Evolutionary conservation across 1,284 basidiomycete species (phyloP).

Genomic region (Acaromyces ingoldii): DNA sequence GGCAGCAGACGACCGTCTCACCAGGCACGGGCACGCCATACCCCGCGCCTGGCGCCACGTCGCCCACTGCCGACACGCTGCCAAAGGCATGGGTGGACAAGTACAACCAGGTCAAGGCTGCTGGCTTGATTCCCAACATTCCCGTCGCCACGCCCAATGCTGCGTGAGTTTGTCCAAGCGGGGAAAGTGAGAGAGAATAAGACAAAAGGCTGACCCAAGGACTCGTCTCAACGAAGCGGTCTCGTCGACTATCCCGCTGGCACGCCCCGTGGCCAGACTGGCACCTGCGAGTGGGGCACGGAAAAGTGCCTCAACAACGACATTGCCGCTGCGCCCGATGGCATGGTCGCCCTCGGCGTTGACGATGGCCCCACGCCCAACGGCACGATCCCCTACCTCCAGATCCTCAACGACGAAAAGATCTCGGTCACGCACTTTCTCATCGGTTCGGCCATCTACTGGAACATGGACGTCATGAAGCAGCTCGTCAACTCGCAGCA

Average conservation of each 20-base stretch:
- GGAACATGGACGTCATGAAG: constrained; percentile 59
- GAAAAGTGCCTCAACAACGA: constrained; percentile 35
- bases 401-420: constrained; percentile 55
- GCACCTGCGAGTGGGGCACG: constrained; percentile 40
- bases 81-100: constrained; percentile 63
- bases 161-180: too few species aligned
- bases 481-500: constrained; percentile 56
- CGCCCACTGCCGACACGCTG: constrained; percentile 26
- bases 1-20: constrained; percentile 3
- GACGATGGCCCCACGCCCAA: constrained; percentile 70
- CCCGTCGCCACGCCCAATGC: constrained; percentile 55
- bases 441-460: constrained; percentile 69
- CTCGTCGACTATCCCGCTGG: constrained; percentile 26
- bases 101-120: constrained; percentile 59
- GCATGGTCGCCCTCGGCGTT: constrained; percentile 30
- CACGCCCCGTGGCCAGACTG: constrained; percentile 23
- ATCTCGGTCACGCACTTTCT: constrained; percentile 69
- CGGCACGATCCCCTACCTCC: constrained; percentile 58
- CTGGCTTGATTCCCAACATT: constrained; percentile 68
- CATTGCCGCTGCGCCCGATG: constrained; percentile 36
- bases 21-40: constrained; percentile 32
- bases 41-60: constrained; percentile 25
- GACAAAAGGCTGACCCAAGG: too few species aligned
- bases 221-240: too few species aligned
- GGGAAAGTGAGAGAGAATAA: too few species aligned